Evolutionary conservation across 2,329 filamentous ascomycete genomes (phyloP), one percentile per base, ranked within the genome.

Genomic region (Colletotrichum tropicicola): DNA sequence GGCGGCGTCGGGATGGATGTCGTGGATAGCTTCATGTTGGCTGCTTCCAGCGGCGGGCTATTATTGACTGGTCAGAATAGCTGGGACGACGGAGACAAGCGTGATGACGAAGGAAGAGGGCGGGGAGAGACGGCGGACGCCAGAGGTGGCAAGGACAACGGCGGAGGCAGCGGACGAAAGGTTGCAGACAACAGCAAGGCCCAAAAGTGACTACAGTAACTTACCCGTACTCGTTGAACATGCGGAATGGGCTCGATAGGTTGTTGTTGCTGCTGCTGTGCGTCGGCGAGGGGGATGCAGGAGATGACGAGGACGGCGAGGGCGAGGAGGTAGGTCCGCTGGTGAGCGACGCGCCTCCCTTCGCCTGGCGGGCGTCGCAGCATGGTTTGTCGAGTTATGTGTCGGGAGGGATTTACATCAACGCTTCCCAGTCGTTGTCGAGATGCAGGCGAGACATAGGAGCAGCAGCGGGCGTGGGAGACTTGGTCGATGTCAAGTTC

Each of bases 361-460:
- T 85, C 84, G 80, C 85, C 85, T 73, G 84, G 83, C 77, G 87
- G 87, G 82, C 87, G 87, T 85, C 86, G 88, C 83, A 86, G 82
- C 87, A 90, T 91, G 67, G 72, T 59, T 37, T 39, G 3, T 44
- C 28, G n/a, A 19, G 19, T 57, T 28, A 37, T 43, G n/a, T 17
- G 41, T 49, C 19, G 59, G 63, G 43, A 66, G 47, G 52, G 63
- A 59, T 54, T 65, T 59, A 66, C 63, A 66, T 66, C 59, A 57
- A 66, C 52, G 59, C 47, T 66, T 63, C 63, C 63, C 59, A 52
- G 27, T 53, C 44, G 37, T 28, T 35, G 25, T 53, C 21, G 41
- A 30, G 39, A 13, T 53, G 47, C 63, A 66, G 62, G 53, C 62
- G 61, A 67, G 65, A 66, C 65, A 67, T 67, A 48, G 62, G 57